Base-by-base conservation (phyloP, 208 protist genomes). In the Herpetomonas tarakana region DNA sequence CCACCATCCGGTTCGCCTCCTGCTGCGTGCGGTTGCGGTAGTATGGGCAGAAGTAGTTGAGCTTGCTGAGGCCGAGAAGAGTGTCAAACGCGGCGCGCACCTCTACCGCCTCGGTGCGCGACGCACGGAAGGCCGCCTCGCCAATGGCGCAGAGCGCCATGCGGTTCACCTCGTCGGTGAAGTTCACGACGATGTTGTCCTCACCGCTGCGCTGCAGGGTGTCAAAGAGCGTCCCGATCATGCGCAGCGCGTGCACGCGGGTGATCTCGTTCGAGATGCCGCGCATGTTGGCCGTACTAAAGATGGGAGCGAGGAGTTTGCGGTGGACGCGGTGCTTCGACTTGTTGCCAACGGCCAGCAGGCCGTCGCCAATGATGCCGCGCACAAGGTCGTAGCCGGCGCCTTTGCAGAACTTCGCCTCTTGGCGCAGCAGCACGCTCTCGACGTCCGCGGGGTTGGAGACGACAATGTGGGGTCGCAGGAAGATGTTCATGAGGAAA, bases 41-140 rank as follows among this genome's bases (percentile, higher is more conserved):
- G 54, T 78, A 86, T 1, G 74, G 78, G 30, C 74, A 86, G 45
- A 86, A 78, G 60, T 78, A 81, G 62, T 81, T 86, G 38, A 78
- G 0, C 22, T 71, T 72, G n/a, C 68, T 66, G 27, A 81, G 65
- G 45, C 58, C 71, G 63, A 74, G 69, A 59, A 81, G 55, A 22
- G 55, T 54, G 39, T 76, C 58, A 58, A 86, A 86, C 49, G 68
- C 65, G 11, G 61, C 21, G 41, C 76, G 78, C 19, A 74, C 74
- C 2, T 39, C 47, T 19, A 74, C 52, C n/a, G 74, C 63, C 35
- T 86, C 78, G 3, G 29, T 62, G 27, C 59, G 60, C 9, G 67
- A 74, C 19, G 74, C 74, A 51, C 68, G 68, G 64, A 86, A 86
- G 22, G 74, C 78, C 7, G 70, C 74, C 31, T 81, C 74, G 49